Evolutionary conservation across 352 stramenopile species (phyloP).

Genomic region (Globisporangium camurandrum): DNA sequence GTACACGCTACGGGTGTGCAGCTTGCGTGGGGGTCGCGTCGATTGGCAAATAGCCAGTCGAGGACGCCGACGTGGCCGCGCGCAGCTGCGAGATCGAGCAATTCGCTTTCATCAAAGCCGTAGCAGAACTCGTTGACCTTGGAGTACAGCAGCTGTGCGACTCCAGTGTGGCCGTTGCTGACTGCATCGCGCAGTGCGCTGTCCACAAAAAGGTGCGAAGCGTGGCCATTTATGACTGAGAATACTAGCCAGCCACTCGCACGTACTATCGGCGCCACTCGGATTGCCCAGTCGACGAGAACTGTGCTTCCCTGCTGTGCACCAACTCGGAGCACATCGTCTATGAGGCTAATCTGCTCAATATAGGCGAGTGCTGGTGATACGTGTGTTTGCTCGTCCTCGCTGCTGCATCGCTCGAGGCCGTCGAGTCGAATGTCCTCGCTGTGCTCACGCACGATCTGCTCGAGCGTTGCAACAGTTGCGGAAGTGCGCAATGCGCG

Average conservation of each 20-base stretch:
- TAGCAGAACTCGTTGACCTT: slow-evolving; percentile 4
- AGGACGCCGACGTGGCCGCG: slow-evolving; percentile 6
- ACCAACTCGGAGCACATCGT: slow-evolving; percentile 5
- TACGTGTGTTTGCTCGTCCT: background rate
- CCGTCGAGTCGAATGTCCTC: slow-evolving; percentile 3
- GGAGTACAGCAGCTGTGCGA: slow-evolving; percentile 4
- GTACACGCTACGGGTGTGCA: slow-evolving; percentile 3
- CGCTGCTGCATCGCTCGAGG: background rate
- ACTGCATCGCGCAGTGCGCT: slow-evolving; percentile 5
- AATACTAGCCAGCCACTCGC: too few relatives aligned
- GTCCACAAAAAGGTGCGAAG: slow-evolving; percentile 4
- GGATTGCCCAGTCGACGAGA: slow-evolving; percentile 3
- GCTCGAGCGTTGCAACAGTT: background rate
- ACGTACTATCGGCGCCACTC: background rate
- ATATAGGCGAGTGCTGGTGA: background rate
- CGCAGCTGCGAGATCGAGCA: slow-evolving; percentile 5
- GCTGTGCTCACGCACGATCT: background rate
- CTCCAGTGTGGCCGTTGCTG: slow-evolving; percentile 3
- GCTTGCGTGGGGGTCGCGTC: background rate
- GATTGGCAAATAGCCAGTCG: slow-evolving; percentile 6
- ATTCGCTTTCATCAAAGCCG: slow-evolving; percentile 6
- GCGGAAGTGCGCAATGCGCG: background rate
- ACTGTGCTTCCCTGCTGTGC: slow-evolving; percentile 7
- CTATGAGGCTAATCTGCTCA: slow-evolving; percentile 1
- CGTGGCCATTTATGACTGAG: too few relatives aligned